Conservation (phyloP, 306 rosid genomes). For the Neltuma alba region DNA sequence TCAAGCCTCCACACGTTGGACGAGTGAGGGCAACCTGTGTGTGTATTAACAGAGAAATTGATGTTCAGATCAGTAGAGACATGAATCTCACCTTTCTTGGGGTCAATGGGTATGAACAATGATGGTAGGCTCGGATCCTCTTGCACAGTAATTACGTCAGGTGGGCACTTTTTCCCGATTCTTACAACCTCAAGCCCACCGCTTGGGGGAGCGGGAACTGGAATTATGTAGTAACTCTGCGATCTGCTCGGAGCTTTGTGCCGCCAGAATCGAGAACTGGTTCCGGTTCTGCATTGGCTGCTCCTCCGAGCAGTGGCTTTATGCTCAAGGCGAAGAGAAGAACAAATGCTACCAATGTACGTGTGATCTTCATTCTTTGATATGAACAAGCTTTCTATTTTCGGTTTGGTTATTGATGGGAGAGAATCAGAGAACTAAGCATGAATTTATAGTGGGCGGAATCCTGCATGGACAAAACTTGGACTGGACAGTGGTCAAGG, state of each 20-base stretch:
- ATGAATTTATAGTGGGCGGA: neutral
- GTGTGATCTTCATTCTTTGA: neutral
- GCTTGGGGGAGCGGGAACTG: constrained; percentile 22
- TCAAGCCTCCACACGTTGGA: constrained; percentile 56
- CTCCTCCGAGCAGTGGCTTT: constrained; percentile 23
- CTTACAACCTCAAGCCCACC: constrained; percentile 44
- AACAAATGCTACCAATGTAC: constrained; percentile 14
- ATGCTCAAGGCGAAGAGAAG: constrained; percentile 28
- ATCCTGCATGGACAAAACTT: neutral
- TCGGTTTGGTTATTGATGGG: neutral
- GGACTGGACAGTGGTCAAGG: neutral
- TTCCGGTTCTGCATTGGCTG: constrained; percentile 10
- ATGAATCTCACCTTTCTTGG: constrained; percentile 36
- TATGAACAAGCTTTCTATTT: neutral
- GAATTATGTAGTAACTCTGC: constrained; percentile 37
- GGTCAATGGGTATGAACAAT: constrained; percentile 32
- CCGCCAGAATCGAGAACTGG: constrained; percentile 48
- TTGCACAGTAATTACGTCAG: constrained; percentile 41
- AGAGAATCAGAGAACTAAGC: neutral
- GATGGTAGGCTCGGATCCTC: neutral
- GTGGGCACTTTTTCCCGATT: constrained; percentile 38
- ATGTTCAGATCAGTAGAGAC: constrained; percentile 54
- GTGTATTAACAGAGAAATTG: constrained; percentile 19
- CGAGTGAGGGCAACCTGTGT: constrained; percentile 24
- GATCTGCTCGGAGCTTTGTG: constrained; percentile 21